Conservation (phyloP, 106 monocot species). For the Dioscorea zingiberensis region DNA sequence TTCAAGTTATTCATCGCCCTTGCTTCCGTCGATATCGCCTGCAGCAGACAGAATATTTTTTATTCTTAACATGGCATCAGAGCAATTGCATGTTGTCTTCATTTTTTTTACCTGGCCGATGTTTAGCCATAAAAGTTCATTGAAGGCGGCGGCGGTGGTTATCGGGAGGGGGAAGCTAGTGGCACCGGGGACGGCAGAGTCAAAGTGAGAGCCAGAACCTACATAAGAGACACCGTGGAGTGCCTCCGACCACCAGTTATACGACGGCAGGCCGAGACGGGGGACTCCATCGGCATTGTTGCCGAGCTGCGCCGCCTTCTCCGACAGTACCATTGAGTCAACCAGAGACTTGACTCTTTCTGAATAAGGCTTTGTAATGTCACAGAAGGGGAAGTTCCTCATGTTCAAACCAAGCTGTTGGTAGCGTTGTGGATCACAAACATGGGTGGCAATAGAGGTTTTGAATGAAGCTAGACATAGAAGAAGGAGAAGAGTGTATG, state of each 20-base stretch:
- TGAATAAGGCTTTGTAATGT: constrained; percentile 3
- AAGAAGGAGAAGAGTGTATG: not conserved
- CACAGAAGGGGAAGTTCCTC: constrained; percentile 9
- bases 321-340: constrained; percentile 5
- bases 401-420: constrained; percentile 1
- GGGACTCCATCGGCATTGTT: not conserved
- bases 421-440: constrained; percentile 10
- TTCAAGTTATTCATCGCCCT: constrained; percentile 25
- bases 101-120: constrained; percentile 11
- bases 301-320: constrained; percentile 23
- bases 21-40: constrained; percentile 16
- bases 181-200: constrained; percentile 1
- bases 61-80: not conserved
- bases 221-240: constrained; percentile 34
- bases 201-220: constrained; percentile 10
- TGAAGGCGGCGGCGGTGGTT: constrained; percentile 7
- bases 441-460: not conserved
- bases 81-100: not conserved
- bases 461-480: not conserved
- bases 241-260: constrained; percentile 47
- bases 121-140: constrained; percentile 10
- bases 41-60: not conserved
- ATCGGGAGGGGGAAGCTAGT: constrained; percentile 10
- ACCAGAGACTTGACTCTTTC: constrained; percentile 13
- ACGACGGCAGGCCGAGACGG: constrained; percentile 13